Percentiles rank a stretch among this genome's conserved stretches.
Evolutionary conservation across 768 basidiomycete species (phyloP).

Genomic region (Tulasnella sp.): DNA sequence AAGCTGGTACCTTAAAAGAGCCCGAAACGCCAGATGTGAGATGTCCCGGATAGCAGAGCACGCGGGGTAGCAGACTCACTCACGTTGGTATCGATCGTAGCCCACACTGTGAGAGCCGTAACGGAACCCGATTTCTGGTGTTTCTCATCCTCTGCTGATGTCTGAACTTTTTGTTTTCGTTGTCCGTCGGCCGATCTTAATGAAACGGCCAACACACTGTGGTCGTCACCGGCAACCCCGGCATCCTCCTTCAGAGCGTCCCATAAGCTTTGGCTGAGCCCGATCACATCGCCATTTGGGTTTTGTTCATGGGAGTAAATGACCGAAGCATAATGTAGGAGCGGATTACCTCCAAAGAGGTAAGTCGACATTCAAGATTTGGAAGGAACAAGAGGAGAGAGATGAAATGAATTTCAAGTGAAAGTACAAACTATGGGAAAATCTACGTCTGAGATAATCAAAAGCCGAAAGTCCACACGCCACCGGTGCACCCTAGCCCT

Average conservation of each 20-base stretch:
- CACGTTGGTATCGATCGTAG: slow-evolving; percentile 11
- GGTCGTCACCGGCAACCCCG: not conserved
- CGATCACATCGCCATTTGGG: slow-evolving; percentile 1
- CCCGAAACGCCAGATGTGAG: not conserved
- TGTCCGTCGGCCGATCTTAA: not conserved
- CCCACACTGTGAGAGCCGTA: not conserved
- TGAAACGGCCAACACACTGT: not conserved
- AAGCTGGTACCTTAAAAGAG: not conserved
- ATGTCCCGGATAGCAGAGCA: not conserved
- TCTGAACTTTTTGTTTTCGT: slow-evolving; percentile 6
- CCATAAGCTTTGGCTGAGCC: slow-evolving; percentile 6
- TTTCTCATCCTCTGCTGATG: not conserved
- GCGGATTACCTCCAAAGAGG: slow-evolving; percentile 5
- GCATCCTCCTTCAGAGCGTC: not conserved
- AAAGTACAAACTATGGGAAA: slow-evolving; percentile 14
- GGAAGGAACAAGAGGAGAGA: not conserved
- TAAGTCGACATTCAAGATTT: slow-evolving; percentile 2
- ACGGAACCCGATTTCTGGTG: not conserved
- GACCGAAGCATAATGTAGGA: slow-evolving; percentile 9
- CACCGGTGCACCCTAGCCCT: not conserved
- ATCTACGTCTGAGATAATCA: slow-evolving; percentile 9
- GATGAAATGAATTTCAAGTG: not conserved
- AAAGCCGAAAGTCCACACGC: not conserved
- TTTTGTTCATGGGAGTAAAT: slow-evolving; percentile 4
- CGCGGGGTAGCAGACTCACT: slow-evolving; percentile 4